phyloP scores from a whole-genome alignment of 2,329 filamentous ascomycete genomes.

The Colletotrichum neosansevieriae region DNA sequence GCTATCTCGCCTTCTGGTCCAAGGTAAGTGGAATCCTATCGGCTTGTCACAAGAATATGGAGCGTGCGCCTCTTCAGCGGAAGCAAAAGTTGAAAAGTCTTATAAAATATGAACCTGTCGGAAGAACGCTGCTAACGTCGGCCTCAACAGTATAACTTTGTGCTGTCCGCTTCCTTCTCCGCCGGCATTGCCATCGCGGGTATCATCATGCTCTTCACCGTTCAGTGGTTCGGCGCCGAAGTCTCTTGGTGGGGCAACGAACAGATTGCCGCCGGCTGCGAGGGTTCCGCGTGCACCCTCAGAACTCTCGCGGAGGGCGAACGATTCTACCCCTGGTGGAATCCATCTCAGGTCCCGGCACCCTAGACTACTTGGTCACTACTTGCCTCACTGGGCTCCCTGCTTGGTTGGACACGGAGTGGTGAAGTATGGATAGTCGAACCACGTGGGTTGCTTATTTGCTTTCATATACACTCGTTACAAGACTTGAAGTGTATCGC shows the following conservation, averaged over 20 bases:
- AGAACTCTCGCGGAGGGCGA: constrained; percentile 47
- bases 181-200: constrained; percentile 49
- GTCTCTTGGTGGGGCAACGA: constrained; percentile 49
- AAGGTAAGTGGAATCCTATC: constrained; percentile 49
- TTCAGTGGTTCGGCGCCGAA: constrained; percentile 43
- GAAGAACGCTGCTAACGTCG: constrained; percentile 8
- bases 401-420: constrained; percentile 25
- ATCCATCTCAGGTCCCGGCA: constrained; percentile 34
- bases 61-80: too few relatives aligned
- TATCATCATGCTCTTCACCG: constrained; percentile 49
- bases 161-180: constrained; percentile 48
- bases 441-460: not conserved
- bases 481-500: not conserved
- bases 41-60: not conserved
- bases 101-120: too few relatives aligned
- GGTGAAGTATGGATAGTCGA: not conserved
- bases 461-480: constrained; percentile 2
- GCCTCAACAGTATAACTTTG: constrained; percentile 52
- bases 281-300: constrained; percentile 43
- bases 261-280: constrained; percentile 42
- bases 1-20: constrained; percentile 53
- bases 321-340: constrained; percentile 54
- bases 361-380: constrained; percentile 27
- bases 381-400: constrained; percentile 26
- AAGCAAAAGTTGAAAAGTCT: too few relatives aligned